These are phyloP conservation scores for Hemileia vastatrix DNA, from an alignment of 1,284 basidiomycete species.

Conservation along the genomic window DNA sequence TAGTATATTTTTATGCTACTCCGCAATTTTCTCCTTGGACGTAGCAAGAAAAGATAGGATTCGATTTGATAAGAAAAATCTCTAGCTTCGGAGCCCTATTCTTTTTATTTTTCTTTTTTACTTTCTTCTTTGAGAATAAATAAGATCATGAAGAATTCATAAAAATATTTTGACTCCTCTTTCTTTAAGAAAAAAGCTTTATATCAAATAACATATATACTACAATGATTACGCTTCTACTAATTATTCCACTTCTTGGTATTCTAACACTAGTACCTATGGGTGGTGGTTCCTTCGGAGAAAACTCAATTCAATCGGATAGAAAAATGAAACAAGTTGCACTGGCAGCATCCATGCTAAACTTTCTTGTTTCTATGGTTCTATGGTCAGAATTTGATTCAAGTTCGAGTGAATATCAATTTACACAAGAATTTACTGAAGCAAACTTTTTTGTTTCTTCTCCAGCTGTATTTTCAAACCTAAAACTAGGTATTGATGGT, in stretches of 20 bases:
- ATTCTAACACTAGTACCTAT: slow-evolving; percentile 38
- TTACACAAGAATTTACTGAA: no score
- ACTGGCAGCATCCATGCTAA: slow-evolving; percentile 31
- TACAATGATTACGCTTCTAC: slow-evolving; percentile 25
- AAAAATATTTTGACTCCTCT: not conserved
- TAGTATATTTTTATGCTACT: no score
- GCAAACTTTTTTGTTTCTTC: no score
- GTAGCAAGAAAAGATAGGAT: not conserved
- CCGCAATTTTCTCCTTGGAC: no score
- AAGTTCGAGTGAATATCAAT: slow-evolving; percentile 14
- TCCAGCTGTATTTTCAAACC: no score
- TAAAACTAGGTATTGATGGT: slow-evolving; percentile 28
- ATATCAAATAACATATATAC: slow-evolving; percentile 14
- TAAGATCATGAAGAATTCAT: no score
- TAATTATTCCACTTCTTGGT: slow-evolving; percentile 39
- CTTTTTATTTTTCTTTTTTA: not conserved
- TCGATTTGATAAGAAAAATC: slow-evolving; percentile 1
- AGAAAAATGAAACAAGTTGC: slow-evolving; percentile 34
- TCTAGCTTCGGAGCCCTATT: slow-evolving; percentile 1
- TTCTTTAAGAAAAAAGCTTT: slow-evolving; percentile 10
- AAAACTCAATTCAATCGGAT: no score
- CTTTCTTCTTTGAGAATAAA: no score
- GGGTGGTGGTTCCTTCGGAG: no score
- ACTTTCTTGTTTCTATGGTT: slow-evolving; percentile 29
- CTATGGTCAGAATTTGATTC: slow-evolving; percentile 27